Base-by-base conservation (phyloP, 2,329 filamentous ascomycete genomes). In the Talaromyces amestolkiae region DNA sequence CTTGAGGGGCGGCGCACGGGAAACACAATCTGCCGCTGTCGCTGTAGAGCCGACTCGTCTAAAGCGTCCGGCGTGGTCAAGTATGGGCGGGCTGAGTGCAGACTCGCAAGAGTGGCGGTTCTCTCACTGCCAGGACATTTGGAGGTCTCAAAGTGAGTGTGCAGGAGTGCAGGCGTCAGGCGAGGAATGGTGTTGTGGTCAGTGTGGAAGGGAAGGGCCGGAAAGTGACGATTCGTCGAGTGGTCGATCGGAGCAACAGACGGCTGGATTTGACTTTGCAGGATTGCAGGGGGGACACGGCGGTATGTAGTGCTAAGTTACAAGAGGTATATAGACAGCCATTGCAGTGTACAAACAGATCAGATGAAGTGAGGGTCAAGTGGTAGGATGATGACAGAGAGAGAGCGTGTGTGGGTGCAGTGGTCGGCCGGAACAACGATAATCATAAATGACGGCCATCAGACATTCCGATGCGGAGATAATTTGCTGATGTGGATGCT, bases 121-220 rank as follows among this genome's bases (percentile, higher is more conserved):
- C 56, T n/a, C 24, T 59, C 56, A 45, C 22, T 45, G 72, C 68
- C n/a, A 72, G 69, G 70, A 68, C 70, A 74, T 70, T 70, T 69
- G 69, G 67, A 68, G 65, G 58, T 64, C 60, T 63, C 63, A 67
- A 63, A 67, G 47, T 63, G 64, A 71, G 63, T 66, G 45, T 31
- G 24, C 24, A 51, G 58, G 62, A 61, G 31, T 37, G 27, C 35
- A 31, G 22, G 35, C 13, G 33, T 24, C 53, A 39, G 53, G 35
- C 22, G 41, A 65, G 37, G 22, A 65, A 61, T 33, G 41, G 27
- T 53, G 49, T 41, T 58, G 56, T 37, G 43, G 19, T 53, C 35
- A 31, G 47, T 49, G 58, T 24, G 59, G 54, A 58, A 39, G 51
- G 51, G 33, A 59, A 63, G 56, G 41, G 22, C 59, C 43, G 49